phyloP scores from a whole-genome alignment of 106 monocot genomes.

The Acorus calamus region DNA sequence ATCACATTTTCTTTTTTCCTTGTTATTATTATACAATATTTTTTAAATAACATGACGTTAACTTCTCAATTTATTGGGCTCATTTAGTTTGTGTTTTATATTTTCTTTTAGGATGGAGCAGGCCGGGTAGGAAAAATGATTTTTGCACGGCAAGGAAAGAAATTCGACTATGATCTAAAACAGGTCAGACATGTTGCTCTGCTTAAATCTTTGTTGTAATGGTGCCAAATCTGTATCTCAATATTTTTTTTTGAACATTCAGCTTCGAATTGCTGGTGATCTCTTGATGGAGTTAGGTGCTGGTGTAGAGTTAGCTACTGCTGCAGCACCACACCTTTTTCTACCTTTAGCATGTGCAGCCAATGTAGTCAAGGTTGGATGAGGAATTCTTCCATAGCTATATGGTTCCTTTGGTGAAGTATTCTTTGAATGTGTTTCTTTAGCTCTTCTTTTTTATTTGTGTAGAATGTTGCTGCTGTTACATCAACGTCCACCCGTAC shows the following conservation, averaged over 20 bases:
- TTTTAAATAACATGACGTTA: no score
- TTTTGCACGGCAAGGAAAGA: constrained; percentile 96
- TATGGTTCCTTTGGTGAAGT: neutral
- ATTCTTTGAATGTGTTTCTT: neutral
- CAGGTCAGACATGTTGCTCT: constrained; percentile 36
- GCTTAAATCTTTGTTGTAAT: no score
- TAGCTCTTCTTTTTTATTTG: neutral
- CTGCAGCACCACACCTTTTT: constrained; percentile 85
- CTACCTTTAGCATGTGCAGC: constrained; percentile 93
- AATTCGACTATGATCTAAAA: constrained; percentile 97
- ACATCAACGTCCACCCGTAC: constrained; percentile 94
- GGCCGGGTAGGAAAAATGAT: constrained; percentile 99
- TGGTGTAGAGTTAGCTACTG: constrained; percentile 85
- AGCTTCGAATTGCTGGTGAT: constrained; percentile 93
- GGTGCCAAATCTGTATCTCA: no score
- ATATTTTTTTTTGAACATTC: neutral
- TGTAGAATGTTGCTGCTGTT: constrained; percentile 94
- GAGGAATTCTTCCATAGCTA: neutral
- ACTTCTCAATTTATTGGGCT: no score
- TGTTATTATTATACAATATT: no score
- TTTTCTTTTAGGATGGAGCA: constrained; percentile 70
- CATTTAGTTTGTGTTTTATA: neutral
- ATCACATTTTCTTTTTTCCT: no score
- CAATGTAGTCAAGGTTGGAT: constrained; percentile 77
- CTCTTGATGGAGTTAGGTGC: constrained; percentile 96